A percentile compares a stretch with the other conserved stretches of the same genome.
phyloP scores from a whole-genome alignment of 2,329 filamentous ascomycete species.

The Mariannaea sp. region DNA sequence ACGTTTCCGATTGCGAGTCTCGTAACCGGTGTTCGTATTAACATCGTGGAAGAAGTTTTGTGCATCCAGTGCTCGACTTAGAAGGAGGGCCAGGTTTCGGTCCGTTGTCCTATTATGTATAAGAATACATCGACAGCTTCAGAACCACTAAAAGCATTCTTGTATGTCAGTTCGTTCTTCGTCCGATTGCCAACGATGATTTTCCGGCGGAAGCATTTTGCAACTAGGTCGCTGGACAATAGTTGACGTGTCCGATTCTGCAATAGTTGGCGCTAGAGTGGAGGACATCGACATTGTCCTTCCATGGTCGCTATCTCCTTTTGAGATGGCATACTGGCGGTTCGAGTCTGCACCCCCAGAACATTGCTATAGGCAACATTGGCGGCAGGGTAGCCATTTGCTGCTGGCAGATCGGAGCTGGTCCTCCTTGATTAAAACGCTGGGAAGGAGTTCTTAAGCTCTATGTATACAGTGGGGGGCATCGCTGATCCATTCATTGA shows the following conservation, averaged over 20 bases:
- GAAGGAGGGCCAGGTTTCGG: constrained; percentile 86
- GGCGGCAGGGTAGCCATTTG: constrained; percentile 44
- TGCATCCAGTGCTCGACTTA: constrained; percentile 90
- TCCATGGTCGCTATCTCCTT: constrained; percentile 50
- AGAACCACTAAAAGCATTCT: constrained; percentile 93
- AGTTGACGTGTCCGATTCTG: constrained; percentile 57
- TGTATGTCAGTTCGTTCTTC: constrained; percentile 97
- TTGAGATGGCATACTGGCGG: constrained; percentile 65
- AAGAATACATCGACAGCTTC: constrained; percentile 95
- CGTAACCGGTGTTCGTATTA: constrained; percentile 92
- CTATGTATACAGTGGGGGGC: constrained; percentile 49
- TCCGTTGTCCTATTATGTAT: constrained; percentile 98
- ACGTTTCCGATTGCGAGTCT: constrained; percentile 91
- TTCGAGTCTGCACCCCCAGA: constrained; percentile 61
- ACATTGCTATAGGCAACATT: constrained; percentile 49
- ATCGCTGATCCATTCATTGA: constrained; percentile 68
- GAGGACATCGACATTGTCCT: constrained; percentile 94
- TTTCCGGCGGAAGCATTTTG: constrained; percentile 88
- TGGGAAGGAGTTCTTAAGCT: constrained; percentile 53
- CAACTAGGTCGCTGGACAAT: constrained; percentile 68
- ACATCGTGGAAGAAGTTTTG: constrained; percentile 99
- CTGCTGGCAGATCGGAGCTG: constrained; percentile 52
- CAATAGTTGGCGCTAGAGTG: constrained; percentile 72
- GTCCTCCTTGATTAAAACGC: constrained; percentile 66
- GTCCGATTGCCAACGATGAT: constrained; percentile 85